Percentiles rank a stretch among this genome's conserved stretches.
Conservation (phyloP, 495 filamentous ascomycete genomes). For the Xylaria scruposa region DNA sequence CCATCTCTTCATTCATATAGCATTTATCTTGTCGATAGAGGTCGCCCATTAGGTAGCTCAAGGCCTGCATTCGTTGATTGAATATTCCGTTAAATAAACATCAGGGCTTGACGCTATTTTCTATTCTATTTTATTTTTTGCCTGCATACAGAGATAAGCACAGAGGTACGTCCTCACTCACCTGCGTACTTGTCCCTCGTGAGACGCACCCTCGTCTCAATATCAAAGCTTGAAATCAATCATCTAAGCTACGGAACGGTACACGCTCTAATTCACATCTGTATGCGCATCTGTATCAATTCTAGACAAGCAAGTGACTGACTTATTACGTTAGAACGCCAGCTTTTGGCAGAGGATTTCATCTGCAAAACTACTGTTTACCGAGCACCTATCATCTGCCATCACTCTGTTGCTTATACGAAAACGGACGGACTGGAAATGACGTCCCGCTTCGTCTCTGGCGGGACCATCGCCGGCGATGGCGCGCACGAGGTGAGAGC, state of each 20-base stretch:
- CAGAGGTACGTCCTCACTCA: neutral
- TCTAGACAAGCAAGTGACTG: neutral
- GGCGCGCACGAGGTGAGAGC: neutral
- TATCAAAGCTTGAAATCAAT: neutral
- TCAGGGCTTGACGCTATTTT: neutral
- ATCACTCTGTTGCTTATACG: neutral
- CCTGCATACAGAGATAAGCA: neutral
- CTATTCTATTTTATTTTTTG: neutral
- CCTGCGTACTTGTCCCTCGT: neutral
- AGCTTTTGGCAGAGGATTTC: no score
- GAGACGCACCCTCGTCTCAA: neutral
- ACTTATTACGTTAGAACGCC: no score
- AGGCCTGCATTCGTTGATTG: neutral
- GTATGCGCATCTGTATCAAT: neutral
- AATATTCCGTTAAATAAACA: neutral
- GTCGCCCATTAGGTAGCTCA: neutral
- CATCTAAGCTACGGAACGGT: neutral
- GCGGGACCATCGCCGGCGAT: conserved; percentile 71
- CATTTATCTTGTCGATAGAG: neutral
- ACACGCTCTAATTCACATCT: neutral
- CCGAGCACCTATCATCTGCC: neutral
- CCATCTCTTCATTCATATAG: neutral
- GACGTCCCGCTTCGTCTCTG: conserved; percentile 91
- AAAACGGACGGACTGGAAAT: conserved; percentile 44
- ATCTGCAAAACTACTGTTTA: neutral